Percentiles rank a stretch among this genome's conserved stretches.
Evolutionary conservation across 768 basidiomycete genomes (phyloP).

Genomic region (Tulasnella sp.): DNA sequence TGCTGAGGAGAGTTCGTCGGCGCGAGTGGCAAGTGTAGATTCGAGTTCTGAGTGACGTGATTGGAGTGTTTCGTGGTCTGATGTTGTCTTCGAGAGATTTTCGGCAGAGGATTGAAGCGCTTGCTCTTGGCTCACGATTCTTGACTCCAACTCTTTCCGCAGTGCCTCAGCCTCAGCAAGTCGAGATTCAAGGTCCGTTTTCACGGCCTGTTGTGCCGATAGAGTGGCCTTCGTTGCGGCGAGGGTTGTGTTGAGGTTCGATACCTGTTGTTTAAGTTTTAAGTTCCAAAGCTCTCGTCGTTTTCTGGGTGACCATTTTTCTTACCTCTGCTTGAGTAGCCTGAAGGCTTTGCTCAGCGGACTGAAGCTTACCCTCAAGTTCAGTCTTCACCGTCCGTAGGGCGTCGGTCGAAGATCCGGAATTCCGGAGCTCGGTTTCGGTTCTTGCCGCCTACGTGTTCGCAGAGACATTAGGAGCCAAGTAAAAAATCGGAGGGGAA

Average conservation of each 20-base stretch:
- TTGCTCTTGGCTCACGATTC: not conserved
- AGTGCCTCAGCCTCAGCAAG: not conserved
- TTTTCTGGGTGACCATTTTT: not conserved
- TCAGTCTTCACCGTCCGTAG: not conserved
- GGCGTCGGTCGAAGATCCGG: not conserved
- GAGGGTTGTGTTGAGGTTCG: not conserved
- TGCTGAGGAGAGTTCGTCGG: not conserved
- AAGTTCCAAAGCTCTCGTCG: not conserved
- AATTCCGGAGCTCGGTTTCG: not conserved
- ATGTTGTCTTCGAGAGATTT: not conserved
- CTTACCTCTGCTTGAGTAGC: constrained; percentile 3
- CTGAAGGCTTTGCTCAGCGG: not conserved
- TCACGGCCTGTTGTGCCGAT: not conserved
- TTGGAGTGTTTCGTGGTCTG: not conserved
- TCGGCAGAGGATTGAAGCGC: not conserved
- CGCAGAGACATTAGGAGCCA: not conserved
- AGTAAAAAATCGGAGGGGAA: not conserved
- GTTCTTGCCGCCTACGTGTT: not conserved
- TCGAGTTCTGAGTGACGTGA: constrained; percentile 5
- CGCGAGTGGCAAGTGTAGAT: not conserved
- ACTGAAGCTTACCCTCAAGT: not conserved
- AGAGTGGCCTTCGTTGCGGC: not conserved
- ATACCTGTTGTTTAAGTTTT: not conserved
- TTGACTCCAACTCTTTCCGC: not conserved
- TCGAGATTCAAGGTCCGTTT: not conserved